phyloP scores from a whole-genome alignment of 148 eudicot species.

The Fagopyrum tataricum region DNA sequence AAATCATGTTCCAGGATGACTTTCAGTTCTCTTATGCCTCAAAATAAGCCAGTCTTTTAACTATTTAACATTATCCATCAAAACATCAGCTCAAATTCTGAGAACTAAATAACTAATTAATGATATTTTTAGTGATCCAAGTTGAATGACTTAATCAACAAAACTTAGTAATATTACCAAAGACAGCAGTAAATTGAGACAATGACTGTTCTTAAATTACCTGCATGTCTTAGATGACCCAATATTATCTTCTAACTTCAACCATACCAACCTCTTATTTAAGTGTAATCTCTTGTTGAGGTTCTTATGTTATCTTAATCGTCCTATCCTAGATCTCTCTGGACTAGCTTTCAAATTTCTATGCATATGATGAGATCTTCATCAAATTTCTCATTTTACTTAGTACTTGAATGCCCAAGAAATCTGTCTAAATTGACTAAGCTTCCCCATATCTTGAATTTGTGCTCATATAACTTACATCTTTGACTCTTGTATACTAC shows the following conservation, averaged over 20 bases:
- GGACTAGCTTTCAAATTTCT: not conserved
- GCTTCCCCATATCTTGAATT: no score
- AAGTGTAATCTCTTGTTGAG: not conserved
- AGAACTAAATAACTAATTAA: not conserved
- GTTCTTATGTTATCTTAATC: not conserved
- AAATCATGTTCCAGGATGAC: no score
- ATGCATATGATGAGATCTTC: not conserved
- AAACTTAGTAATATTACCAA: not conserved
- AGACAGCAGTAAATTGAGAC: not conserved
- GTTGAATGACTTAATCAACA: not conserved
- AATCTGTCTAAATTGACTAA: not conserved
- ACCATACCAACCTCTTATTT: not conserved
- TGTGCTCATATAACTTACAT: no score
- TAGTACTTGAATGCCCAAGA: not conserved
- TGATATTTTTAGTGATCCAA: not conserved
- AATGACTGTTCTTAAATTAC: constrained; percentile 24
- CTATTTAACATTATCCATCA: not conserved
- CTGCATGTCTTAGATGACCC: constrained; percentile 55
- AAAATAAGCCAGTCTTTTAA: no score
- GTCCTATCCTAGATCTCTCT: not conserved
- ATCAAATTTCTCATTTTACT: not conserved
- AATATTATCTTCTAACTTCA: constrained; percentile 45
- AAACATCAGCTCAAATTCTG: not conserved
- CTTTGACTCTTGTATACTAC: no score
- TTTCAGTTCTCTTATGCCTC: no score